A percentile compares a stretch with the other conserved stretches of the same genome.
Conservation (phyloP, 2,329 filamentous ascomycete genomes). For the Colletotrichum gloeosporioides region DNA sequence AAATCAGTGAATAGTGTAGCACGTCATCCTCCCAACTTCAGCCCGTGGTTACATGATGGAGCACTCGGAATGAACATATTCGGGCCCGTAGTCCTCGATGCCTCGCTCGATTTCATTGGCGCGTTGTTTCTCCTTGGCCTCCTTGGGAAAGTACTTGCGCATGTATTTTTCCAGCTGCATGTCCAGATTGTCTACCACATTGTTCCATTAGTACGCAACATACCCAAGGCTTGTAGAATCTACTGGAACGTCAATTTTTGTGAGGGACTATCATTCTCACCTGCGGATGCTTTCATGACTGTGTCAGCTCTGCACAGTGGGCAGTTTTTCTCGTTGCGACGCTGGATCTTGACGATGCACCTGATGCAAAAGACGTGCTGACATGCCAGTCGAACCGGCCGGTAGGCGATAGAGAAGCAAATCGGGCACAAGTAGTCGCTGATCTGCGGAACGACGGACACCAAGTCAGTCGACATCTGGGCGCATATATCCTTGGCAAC, state of each 20-base stretch:
- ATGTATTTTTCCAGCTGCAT: slow-evolving; percentile 71
- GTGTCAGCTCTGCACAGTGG: slow-evolving; percentile 78
- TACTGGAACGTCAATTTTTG: not conserved
- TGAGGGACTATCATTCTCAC: slow-evolving; percentile 43
- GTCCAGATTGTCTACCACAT: slow-evolving; percentile 70
- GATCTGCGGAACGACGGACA: slow-evolving; percentile 79
- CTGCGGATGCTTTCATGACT: slow-evolving; percentile 72
- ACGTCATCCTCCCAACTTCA: not conserved
- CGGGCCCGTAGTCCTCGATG: slow-evolving; percentile 72
- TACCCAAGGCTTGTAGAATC: not conserved
- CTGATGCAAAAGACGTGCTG: slow-evolving; percentile 83
- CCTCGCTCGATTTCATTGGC: slow-evolving; percentile 80
- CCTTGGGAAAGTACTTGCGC: slow-evolving; percentile 76
- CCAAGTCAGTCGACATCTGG: slow-evolving; percentile 73
- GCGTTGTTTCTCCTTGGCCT: slow-evolving; percentile 69
- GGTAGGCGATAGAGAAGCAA: slow-evolving; percentile 80
- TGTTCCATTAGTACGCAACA: not conserved
- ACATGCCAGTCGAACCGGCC: slow-evolving; percentile 79
- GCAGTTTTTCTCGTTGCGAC: slow-evolving; percentile 70
- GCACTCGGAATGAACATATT: slow-evolving; percentile 66
- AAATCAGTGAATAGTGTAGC: not conserved
- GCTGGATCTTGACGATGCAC: slow-evolving; percentile 82
- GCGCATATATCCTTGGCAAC: slow-evolving; percentile 80
- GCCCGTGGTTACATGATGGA: slow-evolving; percentile 57
- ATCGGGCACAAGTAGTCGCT: slow-evolving; percentile 85